Conservation (phyloP, 805 yeast species). For the Nakazawaea ambrosiae region DNA sequence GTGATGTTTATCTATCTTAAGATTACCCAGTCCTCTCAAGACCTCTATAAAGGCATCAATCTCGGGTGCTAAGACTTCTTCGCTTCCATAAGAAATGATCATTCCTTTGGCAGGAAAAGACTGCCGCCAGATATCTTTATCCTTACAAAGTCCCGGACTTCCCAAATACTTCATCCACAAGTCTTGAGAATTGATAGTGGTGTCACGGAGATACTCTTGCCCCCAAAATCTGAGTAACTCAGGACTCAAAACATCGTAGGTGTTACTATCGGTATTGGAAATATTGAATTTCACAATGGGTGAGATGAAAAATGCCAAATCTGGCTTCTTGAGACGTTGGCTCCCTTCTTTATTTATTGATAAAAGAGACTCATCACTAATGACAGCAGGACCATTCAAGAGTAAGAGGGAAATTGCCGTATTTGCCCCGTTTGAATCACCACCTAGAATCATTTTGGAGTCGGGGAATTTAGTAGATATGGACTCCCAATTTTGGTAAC, state of each 20-base stretch:
- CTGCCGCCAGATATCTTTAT: constrained; percentile 28
- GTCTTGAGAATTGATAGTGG: constrained; percentile 7
- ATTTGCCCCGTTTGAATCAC: constrained; percentile 47
- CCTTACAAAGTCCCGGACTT: constrained; percentile 25
- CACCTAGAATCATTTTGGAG: constrained; percentile 28
- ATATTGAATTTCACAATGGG: constrained; percentile 18
- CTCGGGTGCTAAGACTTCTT: constrained; percentile 32
- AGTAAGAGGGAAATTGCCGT: constrained; percentile 29
- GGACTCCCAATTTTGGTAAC: constrained; percentile 26
- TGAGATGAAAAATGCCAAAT: constrained; percentile 24
- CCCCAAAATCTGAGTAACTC: constrained; percentile 15
- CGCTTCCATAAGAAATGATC: constrained; percentile 34
- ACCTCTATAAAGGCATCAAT: constrained; percentile 23
- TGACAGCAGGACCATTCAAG: constrained; percentile 26
- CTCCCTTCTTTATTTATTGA: neutral
- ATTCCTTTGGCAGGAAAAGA: constrained; percentile 36
- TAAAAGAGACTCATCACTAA: neutral
- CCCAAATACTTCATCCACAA: constrained; percentile 17
- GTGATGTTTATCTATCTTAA: constrained; percentile 26
- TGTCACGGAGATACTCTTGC: constrained; percentile 7
- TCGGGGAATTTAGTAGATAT: constrained; percentile 17
- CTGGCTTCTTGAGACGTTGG: constrained; percentile 17
- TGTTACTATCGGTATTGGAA: constrained; percentile 6
- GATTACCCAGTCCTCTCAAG: constrained; percentile 21
- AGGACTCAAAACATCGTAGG: constrained; percentile 22